Conservation (phyloP, 1,139 yeast genomes). For the Chernovozyma aurita region DNA sequence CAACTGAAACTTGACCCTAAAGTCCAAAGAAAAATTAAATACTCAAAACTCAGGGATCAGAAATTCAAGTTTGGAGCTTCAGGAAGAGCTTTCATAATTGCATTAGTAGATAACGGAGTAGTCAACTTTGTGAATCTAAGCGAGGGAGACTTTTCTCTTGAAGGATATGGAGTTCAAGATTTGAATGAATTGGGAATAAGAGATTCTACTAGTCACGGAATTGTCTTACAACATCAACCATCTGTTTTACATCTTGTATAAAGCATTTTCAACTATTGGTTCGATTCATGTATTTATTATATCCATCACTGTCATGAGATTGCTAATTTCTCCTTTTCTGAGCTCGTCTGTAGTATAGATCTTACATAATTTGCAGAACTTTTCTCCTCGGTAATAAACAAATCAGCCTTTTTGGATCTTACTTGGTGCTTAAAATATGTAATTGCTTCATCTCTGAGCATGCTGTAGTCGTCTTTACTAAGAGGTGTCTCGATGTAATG, state of each 20-base stretch:
- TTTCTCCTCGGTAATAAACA: too few relatives aligned
- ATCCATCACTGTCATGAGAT: too few relatives aligned
- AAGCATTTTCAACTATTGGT: too few relatives aligned
- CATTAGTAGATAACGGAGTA: constrained; percentile 68
- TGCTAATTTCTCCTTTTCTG: too few relatives aligned
- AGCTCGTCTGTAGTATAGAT: too few relatives aligned
- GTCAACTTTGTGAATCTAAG: constrained; percentile 60
- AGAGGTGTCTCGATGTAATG: not conserved
- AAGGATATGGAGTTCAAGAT: constrained; percentile 16
- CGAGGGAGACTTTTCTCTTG: constrained; percentile 54
- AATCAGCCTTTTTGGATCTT: too few relatives aligned
- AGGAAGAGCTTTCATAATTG: constrained; percentile 50
- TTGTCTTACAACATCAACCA: too few relatives aligned
- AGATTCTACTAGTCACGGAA: too few relatives aligned
- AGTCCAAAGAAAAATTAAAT: constrained; percentile 21
- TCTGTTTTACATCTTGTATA: too few relatives aligned
- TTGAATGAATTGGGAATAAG: constrained; percentile 14
- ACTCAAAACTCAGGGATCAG: constrained; percentile 24
- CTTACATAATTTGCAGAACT: too few relatives aligned
- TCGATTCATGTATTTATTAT: too few relatives aligned
- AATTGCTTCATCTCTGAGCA: constrained; percentile 1
- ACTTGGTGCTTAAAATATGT: too few relatives aligned
- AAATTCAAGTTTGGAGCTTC: constrained; percentile 38
- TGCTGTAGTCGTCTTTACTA: not conserved
- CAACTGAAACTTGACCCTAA: constrained; percentile 22